phyloP scores from a whole-genome alignment of 2,329 filamentous ascomycete species.

The Dactylellina parvicollis region DNA sequence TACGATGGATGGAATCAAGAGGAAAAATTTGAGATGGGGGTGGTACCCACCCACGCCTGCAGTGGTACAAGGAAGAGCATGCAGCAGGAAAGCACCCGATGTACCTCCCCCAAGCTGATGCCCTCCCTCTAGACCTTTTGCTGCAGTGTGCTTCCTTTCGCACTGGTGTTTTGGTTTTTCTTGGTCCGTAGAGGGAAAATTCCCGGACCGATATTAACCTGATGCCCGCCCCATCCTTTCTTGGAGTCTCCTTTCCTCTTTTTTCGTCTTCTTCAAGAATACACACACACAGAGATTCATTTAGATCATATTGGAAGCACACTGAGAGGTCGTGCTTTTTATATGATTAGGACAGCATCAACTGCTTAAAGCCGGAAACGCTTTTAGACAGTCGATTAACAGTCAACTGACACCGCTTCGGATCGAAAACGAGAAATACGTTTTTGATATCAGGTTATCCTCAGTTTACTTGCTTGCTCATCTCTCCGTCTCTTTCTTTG shows the following conservation, averaged over 20 bases:
- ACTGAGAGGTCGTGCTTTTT: constrained; percentile 44
- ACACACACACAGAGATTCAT: constrained; percentile 34
- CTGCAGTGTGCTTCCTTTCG: constrained; percentile 36
- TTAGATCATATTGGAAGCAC: constrained; percentile 38
- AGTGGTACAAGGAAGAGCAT: constrained; percentile 50
- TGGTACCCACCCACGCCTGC: constrained; percentile 46
- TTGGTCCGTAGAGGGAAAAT: constrained; percentile 3
- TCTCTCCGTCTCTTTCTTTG: constrained; percentile 19
- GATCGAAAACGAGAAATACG: constrained; percentile 46
- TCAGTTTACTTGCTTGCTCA: constrained; percentile 49
- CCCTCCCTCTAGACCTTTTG: not conserved
- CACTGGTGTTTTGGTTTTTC: constrained; percentile 43
- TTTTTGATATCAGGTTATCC: constrained; percentile 53
- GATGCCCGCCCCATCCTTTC: constrained; percentile 8
- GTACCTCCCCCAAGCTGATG: constrained; percentile 25
- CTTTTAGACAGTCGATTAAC: constrained; percentile 53
- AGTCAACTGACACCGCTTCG: constrained; percentile 29
- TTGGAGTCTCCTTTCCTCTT: constrained; percentile 34
- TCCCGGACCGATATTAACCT: constrained; percentile 34
- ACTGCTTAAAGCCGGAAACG: constrained; percentile 53
- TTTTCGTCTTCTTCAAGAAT: constrained; percentile 22
- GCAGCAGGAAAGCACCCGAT: constrained; percentile 38
- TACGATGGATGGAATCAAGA: constrained; percentile 30
- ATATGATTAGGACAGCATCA: constrained; percentile 53
- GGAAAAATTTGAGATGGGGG: constrained; percentile 53